Conservation (phyloP, 345 rosid genomes). For the Hibiscus mutabilis region DNA sequence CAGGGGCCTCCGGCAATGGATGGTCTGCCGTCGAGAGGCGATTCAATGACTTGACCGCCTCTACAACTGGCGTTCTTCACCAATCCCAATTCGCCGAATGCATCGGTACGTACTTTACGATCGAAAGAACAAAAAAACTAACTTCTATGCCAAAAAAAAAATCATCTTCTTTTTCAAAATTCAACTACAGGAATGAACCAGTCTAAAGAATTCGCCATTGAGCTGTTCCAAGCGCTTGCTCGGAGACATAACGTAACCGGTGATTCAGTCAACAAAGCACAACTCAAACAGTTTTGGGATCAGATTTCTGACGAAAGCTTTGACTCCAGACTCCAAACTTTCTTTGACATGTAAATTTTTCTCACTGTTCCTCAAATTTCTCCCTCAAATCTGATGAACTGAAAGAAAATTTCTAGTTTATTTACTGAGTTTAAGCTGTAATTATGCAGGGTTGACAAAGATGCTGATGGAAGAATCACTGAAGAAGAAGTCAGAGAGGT, state of each 20-base stretch:
- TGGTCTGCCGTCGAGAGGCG: conserved; percentile 72
- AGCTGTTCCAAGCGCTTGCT: conserved; percentile 67
- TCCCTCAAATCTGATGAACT: background rate
- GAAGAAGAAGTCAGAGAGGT: conserved; percentile 89
- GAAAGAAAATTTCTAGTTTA: background rate
- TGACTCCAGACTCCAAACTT: conserved; percentile 79
- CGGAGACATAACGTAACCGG: conserved; percentile 49
- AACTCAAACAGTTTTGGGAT: conserved; percentile 72
- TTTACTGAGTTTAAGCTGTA: conserved; percentile 1
- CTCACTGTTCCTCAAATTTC: background rate
- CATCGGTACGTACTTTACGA: conserved; percentile 37
- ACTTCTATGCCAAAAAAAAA: background rate
- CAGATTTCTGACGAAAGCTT: conserved; percentile 81
- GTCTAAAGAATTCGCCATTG: conserved; percentile 78
- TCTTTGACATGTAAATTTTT: conserved; percentile 70
- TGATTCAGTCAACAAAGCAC: conserved; percentile 56
- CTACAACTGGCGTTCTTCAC: conserved; percentile 51
- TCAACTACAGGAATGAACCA: conserved; percentile 63
- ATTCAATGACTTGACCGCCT: conserved; percentile 47
- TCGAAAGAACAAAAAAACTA: background rate
- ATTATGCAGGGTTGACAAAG: conserved; percentile 64
- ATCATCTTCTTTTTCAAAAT: background rate
- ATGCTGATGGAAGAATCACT: conserved; percentile 74
- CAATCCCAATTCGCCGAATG: conserved; percentile 71
- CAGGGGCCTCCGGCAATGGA: conserved; percentile 36